Conservation (phyloP, 805 yeast genomes). For the Trichomonascus vanleenenianus region DNA sequence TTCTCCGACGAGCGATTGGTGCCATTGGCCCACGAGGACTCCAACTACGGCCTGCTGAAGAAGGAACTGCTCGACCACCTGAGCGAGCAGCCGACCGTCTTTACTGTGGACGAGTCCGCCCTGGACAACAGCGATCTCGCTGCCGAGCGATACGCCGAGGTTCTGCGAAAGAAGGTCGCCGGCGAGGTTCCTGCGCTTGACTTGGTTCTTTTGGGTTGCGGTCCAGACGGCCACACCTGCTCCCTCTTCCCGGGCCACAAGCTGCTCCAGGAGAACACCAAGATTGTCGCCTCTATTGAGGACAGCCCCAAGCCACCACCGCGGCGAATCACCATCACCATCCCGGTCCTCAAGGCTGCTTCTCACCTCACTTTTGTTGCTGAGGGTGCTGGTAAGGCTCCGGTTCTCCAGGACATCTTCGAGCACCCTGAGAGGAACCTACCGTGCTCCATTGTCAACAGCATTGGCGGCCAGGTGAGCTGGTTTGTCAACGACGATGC, state of each 20-base stretch:
- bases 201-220: constrained; percentile 76
- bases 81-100: constrained; percentile 47
- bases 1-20: constrained; percentile 91
- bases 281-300: constrained; percentile 53
- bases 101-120: constrained; percentile 57
- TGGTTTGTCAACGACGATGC: constrained; percentile 90
- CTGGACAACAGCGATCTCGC: constrained; percentile 47
- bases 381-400: constrained; percentile 79
- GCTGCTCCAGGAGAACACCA: constrained; percentile 47
- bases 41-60: constrained; percentile 78
- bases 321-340: constrained; percentile 82
- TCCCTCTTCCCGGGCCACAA: constrained; percentile 83
- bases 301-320: constrained; percentile 95
- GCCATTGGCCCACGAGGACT: constrained; percentile 71
- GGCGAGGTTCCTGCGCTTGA: constrained; percentile 36
- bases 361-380: constrained; percentile 69
- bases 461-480: constrained; percentile 45
- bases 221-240: constrained; percentile 95
- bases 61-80: constrained; percentile 45
- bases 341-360: constrained; percentile 59
- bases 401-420: constrained; percentile 64
- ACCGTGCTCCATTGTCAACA: constrained; percentile 73
- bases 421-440: constrained; percentile 31
- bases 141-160: constrained; percentile 54
- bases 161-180: constrained; percentile 43